phyloP scores from a whole-genome alignment of 202 grass and related monocot genomes.

The Panicum virgatum region DNA sequence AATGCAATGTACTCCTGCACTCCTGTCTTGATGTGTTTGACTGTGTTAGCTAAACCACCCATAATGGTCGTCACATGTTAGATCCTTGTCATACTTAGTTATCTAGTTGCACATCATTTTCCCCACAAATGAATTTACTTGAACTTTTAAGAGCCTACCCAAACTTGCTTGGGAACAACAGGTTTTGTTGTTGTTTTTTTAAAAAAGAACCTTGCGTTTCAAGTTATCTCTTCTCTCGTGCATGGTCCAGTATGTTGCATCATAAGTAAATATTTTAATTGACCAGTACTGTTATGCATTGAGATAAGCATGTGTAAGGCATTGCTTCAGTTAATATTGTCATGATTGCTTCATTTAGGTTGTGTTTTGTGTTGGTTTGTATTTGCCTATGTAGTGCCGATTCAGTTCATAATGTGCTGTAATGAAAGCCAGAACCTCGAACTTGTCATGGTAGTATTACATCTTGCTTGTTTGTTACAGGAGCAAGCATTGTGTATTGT shows the following conservation, averaged over 20 bases:
- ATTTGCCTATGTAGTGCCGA: not conserved
- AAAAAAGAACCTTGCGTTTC: not conserved
- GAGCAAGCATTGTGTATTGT: not conserved
- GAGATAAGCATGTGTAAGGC: not conserved
- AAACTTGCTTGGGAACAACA: not conserved
- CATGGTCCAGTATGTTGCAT: not conserved
- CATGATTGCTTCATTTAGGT: not conserved
- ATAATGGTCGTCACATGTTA: not conserved
- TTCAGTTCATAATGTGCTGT: not conserved
- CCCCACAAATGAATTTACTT: not conserved
- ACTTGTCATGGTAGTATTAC: not conserved
- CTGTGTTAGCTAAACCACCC: not conserved
- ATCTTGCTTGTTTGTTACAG: not conserved
- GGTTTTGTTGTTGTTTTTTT: not conserved
- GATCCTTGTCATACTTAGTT: not conserved
- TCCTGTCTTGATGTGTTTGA: not conserved
- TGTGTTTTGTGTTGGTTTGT: not conserved
- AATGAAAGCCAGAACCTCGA: not conserved
- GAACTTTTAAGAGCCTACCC: not conserved
- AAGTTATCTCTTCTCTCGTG: not conserved
- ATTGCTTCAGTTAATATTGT: not conserved
- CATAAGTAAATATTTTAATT: not conserved
- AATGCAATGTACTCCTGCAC: not conserved
- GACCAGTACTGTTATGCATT: not conserved
- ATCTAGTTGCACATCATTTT: not conserved